Conservation (phyloP, 2,329 filamentous ascomycete genomes). For the Fusarium albidum region DNA sequence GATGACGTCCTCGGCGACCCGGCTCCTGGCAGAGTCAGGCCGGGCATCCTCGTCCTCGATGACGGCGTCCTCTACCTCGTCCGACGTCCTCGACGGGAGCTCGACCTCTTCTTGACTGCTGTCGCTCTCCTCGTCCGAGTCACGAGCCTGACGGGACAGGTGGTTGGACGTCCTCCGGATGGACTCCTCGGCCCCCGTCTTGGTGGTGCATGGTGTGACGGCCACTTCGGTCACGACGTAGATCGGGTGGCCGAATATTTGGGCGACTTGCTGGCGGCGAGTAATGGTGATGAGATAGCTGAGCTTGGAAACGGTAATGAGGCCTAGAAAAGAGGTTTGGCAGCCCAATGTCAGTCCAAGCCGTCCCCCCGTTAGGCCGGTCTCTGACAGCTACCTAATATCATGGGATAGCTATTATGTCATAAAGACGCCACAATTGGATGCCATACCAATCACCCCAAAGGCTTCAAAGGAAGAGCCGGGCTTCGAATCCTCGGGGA, state of each 20-base stretch:
- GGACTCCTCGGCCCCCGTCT: conserved; percentile 75
- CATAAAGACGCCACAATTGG: conserved; percentile 5
- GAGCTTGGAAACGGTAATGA: conserved; percentile 82
- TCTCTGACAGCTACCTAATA: not conserved
- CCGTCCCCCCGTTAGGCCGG: not conserved
- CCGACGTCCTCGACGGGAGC: conserved; percentile 43
- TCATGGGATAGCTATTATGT: conserved; percentile 16
- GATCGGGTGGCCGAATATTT: conserved; percentile 81
- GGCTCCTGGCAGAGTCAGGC: conserved; percentile 56
- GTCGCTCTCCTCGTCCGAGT: conserved; percentile 53
- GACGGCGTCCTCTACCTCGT: conserved; percentile 55
- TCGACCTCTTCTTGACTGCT: conserved; percentile 58
- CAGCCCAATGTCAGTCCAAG: conserved; percentile 11
- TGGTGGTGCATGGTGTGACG: conserved; percentile 85
- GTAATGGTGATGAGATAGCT: conserved; percentile 90
- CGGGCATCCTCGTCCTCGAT: conserved; percentile 45
- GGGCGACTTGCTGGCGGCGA: conserved; percentile 85
- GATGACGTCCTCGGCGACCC: conserved; percentile 89
- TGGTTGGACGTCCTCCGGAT: conserved; percentile 67
- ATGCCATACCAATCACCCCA: conserved; percentile 62
- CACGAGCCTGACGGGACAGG: conserved; percentile 49
- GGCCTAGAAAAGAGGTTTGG: conserved; percentile 65
- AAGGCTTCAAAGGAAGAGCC: conserved; percentile 66
- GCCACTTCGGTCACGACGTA: conserved; percentile 91
- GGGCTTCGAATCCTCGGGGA: conserved; percentile 53